Percentiles rank a stretch among this genome's conserved stretches.
Evolutionary conservation across 208 protist species (phyloP).

Genomic region (Trypanosoma mega): DNA sequence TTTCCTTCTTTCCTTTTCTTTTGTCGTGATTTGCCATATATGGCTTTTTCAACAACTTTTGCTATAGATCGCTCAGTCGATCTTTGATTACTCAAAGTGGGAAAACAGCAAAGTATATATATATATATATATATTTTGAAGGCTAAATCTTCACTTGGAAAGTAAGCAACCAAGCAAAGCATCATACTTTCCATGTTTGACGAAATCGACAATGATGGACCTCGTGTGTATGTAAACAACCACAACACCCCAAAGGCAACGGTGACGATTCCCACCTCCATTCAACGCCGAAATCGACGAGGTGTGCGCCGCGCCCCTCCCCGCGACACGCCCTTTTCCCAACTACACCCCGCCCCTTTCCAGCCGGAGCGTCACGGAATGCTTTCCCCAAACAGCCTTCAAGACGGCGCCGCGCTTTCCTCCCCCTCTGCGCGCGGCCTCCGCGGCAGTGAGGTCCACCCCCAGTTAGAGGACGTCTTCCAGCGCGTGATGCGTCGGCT

Average conservation of each 20-base stretch:
- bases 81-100: too few species aligned
- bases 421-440: background rate
- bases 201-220: slow-evolving; percentile 18
- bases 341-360: background rate
- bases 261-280: slow-evolving; percentile 39
- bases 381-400: background rate
- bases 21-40: background rate
- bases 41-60: too few species aligned
- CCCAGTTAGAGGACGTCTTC: slow-evolving; percentile 76
- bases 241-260: slow-evolving; percentile 72
- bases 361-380: background rate
- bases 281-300: background rate
- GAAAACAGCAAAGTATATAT: too few species aligned
- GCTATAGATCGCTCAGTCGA: too few species aligned
- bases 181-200: slow-evolving; percentile 1
- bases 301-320: background rate
- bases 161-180: too few species aligned
- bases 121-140: too few species aligned
- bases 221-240: slow-evolving; percentile 84
- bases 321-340: background rate
- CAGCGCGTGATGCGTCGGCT: slow-evolving; percentile 80
- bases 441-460: slow-evolving; percentile 39
- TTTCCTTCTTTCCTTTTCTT: slow-evolving; percentile 16
- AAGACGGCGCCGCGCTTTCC: background rate
- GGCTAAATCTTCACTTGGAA: too few species aligned